These are phyloP conservation scores for Globisporangium nodosum DNA, from an alignment of 352 stramenopile genomes.

Conservation along the genomic window DNA sequence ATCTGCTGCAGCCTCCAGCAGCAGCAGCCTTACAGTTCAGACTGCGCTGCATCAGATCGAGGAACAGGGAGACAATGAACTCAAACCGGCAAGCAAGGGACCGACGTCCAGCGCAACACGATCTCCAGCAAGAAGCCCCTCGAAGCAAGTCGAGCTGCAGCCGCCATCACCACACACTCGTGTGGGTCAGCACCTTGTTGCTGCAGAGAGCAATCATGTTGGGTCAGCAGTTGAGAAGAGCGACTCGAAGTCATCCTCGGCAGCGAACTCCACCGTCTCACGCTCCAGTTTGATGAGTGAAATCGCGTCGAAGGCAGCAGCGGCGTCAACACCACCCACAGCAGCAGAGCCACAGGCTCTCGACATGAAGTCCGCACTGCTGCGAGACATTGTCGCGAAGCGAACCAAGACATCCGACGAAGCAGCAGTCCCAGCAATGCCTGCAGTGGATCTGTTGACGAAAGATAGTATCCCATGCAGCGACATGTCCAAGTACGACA, in stretches of 20 bases:
- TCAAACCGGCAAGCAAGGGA: not conserved
- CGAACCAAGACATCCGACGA: not conserved
- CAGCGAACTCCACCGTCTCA: not conserved
- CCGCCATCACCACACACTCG: constrained; percentile 2
- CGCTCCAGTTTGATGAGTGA: not conserved
- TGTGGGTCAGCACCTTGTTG: not conserved
- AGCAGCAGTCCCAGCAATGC: not conserved
- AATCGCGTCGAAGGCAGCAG: not conserved
- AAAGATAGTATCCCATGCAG: not conserved
- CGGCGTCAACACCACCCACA: not conserved
- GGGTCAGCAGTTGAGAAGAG: not conserved
- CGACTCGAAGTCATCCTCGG: not conserved
- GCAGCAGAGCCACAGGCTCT: not conserved
- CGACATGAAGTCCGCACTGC: constrained; percentile 8
- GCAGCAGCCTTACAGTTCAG: not conserved
- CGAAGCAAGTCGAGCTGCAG: constrained; percentile 6
- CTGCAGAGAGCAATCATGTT: not conserved
- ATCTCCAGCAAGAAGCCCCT: not conserved
- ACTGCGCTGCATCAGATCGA: not conserved
- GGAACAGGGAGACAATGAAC: not conserved
- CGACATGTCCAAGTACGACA: constrained; percentile 34
- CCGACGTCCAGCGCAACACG: not conserved
- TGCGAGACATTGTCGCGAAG: constrained; percentile 4
- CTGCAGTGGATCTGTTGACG: not conserved
- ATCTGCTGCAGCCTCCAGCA: not conserved